Base-by-base conservation (phyloP, 192 early-diverging fungal species). In the Oehlia diaphana region DNA sequence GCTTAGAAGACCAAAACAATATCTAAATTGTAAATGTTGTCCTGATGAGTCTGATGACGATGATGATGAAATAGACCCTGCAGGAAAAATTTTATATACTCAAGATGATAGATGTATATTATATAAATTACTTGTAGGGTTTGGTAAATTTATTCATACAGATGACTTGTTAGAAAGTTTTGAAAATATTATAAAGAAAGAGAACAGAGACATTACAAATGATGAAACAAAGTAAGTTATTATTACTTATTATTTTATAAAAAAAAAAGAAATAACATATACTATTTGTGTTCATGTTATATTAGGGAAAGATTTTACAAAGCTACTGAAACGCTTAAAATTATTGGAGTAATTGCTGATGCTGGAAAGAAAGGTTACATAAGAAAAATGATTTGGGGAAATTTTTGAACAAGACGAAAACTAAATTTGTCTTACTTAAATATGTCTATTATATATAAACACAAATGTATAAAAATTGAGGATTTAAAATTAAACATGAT, bases 341-440 rank as follows among this genome's bases (percentile, higher is more conserved):
- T 92, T 68, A 74, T 98, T 68, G 97, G 98, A 1, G 97, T 97
- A 72, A 93, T 98, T 74, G 95, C 94, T 80, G 87, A 92, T 26
- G 97, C 98, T 8, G 83, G 95, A 61, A 99, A 99, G 84, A 95
- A 94, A 14, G 98, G 98, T 81, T 97, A 99, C 87, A 95, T 97
- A 6, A 68, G 92, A 81, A 89, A 94, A 72, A 85, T 97, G 78
- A 95, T 94, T 0, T 98, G 94, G 93, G 90, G 90, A 64, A 19
- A 16, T 19, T 64, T n/a, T 64, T 64, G n/a, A 9, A 62, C 9
- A 21, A 26, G n/a, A n/a, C 16, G 13, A n/a, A 63, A 63, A 5
- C 16, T 9, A 23, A 65, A 28, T 37, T 4, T 37, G 5, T 37
- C 37, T 37, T 37, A 8, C 39, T 39, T 42, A 42, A 42, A 42